Base-by-base conservation (phyloP, 23 red algal species). In the Gracilaria caudata region DNA sequence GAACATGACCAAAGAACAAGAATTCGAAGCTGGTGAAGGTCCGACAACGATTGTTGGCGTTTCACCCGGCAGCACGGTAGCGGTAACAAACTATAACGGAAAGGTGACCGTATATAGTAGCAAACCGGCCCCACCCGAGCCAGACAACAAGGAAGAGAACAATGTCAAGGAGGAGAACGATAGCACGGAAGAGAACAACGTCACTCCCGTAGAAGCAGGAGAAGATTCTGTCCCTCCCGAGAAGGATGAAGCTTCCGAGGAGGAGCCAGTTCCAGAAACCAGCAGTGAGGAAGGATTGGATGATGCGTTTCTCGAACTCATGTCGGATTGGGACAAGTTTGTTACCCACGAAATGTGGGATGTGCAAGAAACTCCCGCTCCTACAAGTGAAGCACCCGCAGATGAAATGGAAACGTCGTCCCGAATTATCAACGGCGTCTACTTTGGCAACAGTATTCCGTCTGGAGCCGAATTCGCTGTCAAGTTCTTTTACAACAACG, bases 401-500 rank as follows among this genome's bases (percentile, higher is more conserved):
- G 79, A 47, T 21, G 70, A 38, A 44, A 43, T 86, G 45, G 47
- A 34, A 28, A 56, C 46, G 51, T 36, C 63, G 33, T 55, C 82
- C 3, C 59, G 65, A 6, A 40, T 86, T 17, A 76, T 86, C 65
- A 86, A 76, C 26, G 82, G 82, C 3, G 68, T 86, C 12, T 56
- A 54, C 43, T 74, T 86, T 73, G 82, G 46, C 51, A 86, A 47
- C 43, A 4, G 44, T 19, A 56, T 86, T 38, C 65, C 82, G 45
- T 70, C 82, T 38, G 82, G 82, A 7, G 65, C 82, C 13, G 41
- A 38, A 59, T 91, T 91, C 13, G 61, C 46, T 5, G 78, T 82
- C 29, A 91, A 82, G 74, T 91, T 91, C 87, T 91, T 91, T 46
- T 91, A 81, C 78, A 82, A 80, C 55, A 71, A 80, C 28, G 77